phyloP scores from a whole-genome alignment of 176 grass and related monocot species.

The Secale cereale region DNA sequence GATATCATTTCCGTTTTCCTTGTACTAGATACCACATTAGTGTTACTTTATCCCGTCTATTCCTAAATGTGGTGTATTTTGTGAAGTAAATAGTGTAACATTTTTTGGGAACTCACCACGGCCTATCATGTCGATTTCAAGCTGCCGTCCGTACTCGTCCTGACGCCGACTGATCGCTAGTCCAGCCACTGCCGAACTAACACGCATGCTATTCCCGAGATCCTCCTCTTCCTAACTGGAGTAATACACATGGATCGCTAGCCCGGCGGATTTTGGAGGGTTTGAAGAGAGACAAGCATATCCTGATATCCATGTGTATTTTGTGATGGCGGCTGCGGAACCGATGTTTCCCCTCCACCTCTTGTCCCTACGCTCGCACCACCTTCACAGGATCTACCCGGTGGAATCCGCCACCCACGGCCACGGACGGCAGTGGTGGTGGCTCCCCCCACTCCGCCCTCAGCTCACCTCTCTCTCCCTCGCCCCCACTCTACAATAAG shows the following conservation, averaged over 20 bases:
- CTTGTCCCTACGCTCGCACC: not conserved
- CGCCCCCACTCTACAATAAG: not conserved
- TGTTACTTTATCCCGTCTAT: too few species aligned
- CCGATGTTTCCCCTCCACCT: not conserved
- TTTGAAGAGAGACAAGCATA: constrained; percentile 2
- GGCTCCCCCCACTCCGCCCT: not conserved
- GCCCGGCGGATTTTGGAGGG: constrained; percentile 30
- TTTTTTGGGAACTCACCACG: too few species aligned
- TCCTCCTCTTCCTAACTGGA: not conserved
- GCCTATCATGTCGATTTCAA: not conserved
- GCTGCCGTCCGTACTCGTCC: not conserved
- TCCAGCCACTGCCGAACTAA: not conserved
- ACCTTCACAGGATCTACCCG: not conserved
- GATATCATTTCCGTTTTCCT: too few species aligned
- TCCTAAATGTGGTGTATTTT: too few species aligned
- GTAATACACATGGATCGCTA: too few species aligned
- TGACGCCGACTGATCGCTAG: not conserved
- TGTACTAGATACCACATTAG: too few species aligned
- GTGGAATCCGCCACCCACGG: constrained; percentile 2
- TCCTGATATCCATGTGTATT: not conserved
- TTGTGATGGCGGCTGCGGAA: not conserved
- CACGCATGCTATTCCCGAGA: not conserved
- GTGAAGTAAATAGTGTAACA: too few species aligned
- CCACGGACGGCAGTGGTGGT: not conserved
- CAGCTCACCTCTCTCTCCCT: not conserved